Evolutionary conservation across 257 asterid genomes (phyloP), one percentile per base, ranked within the genome.

Genomic region (Gardenia jasminoides): DNA sequence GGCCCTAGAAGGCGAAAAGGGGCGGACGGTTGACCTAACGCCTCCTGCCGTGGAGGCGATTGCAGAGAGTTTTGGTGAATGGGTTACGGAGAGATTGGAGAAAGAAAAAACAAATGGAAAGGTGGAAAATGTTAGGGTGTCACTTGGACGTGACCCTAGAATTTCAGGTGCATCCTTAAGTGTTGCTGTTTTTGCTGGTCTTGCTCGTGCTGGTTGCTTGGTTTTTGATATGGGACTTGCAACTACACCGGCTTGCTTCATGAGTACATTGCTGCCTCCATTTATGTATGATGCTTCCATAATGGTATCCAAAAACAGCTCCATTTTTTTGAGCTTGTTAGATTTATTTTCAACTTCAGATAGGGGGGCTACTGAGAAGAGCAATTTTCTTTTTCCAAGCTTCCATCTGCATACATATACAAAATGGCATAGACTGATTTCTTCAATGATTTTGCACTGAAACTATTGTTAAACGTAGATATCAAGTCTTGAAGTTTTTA

Each of bases 241-340:
- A 0, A 94, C 98, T 26, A 94, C 98, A 71, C 98, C 98, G 64
- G 98, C 98, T 44, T 94, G 98, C 80, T 94, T 94, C 86, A 92
- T 94, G 98, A 94, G 98, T 67, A 92, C 97, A n/a, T n/a, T 92
- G 81, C 79, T 94, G 70, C 88, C 89, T 54, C 89, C 94, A 2
- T 92, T 90, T 82, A 13, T 36, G 28, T 92, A 87, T 46, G 89
- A 94, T 82, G 98, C 98, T 80, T 94, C 98, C 24, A 90, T 92
- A 6, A 94, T 94, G 98, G 98, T 93, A 86, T 28, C 0, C 7
- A 2, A 10, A 5, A 62, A 19, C 9, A 56, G 5, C 62, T 24
- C 7, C 59, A 2, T 52, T 2, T 52, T 15, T 36, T 36, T 36
- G 41, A 52, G 59, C 24, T 52, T 52, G 59, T 52, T 52, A 52